Conservation (phyloP, 306 rosid genomes). For the Fagus crenata region DNA sequence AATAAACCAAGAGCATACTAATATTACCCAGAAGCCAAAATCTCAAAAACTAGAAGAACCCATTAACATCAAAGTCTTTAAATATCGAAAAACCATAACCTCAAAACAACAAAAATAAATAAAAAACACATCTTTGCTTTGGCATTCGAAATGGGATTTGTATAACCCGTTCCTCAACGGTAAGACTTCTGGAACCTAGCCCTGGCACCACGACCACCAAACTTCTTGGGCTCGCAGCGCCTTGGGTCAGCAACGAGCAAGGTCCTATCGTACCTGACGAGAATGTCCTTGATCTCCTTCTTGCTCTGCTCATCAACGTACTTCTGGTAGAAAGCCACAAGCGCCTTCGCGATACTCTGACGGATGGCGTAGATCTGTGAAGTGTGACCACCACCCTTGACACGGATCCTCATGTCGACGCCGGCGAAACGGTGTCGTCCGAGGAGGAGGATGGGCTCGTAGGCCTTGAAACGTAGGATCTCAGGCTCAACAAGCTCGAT, state of each 20-base stretch:
- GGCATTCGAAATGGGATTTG: not conserved
- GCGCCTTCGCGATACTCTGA: slow-evolving; percentile 82
- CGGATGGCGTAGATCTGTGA: slow-evolving; percentile 85
- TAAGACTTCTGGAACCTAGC: slow-evolving; percentile 91
- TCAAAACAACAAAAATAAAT: not conserved
- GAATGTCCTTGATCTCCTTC: slow-evolving; percentile 88
- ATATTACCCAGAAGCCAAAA: not conserved
- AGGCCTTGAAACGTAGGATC: slow-evolving; percentile 78
- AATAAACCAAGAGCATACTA: not conserved
- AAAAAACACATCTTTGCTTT: not conserved
- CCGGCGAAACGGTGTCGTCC: slow-evolving; percentile 70
- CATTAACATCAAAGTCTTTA: not conserved
- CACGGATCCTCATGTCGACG: slow-evolving; percentile 80
- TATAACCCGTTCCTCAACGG: slow-evolving; percentile 44
- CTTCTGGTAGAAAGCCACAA: slow-evolving; percentile 82
- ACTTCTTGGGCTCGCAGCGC: slow-evolving; percentile 93
- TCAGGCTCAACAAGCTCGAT: slow-evolving; percentile 80
- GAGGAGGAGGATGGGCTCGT: slow-evolving; percentile 71
- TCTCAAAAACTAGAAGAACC: not conserved
- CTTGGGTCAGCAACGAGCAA: slow-evolving; percentile 81
- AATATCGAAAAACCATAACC: not conserved
- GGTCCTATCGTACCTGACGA: slow-evolving; percentile 67
- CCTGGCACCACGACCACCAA: slow-evolving; percentile 90
- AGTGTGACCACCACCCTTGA: slow-evolving; percentile 81
- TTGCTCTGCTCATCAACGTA: slow-evolving; percentile 87